Evolutionary conservation across 2,329 filamentous ascomycete genomes (phyloP).

Genomic region (Coniochaeta sp.): DNA sequence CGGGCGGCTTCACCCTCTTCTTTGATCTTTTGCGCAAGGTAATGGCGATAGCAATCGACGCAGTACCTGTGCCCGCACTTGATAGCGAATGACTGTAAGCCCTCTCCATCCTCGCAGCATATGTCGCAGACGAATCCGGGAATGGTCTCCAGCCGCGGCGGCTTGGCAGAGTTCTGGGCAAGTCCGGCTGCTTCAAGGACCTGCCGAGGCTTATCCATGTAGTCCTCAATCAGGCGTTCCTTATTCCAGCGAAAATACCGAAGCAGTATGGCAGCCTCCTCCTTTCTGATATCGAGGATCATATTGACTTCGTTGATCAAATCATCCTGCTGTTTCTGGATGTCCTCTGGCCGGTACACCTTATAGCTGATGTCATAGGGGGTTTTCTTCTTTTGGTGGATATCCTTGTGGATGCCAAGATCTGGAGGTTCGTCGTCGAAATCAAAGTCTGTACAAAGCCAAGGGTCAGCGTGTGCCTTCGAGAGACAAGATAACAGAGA

Average conservation of each 20-base stretch:
- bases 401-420: slow-evolving; percentile 49
- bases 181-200: slow-evolving; percentile 81
- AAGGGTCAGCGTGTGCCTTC: slow-evolving; percentile 2
- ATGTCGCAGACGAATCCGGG: slow-evolving; percentile 87
- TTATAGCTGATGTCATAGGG: slow-evolving; percentile 80
- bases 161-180: slow-evolving; percentile 51
- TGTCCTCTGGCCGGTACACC: slow-evolving; percentile 71
- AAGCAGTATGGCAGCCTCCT: slow-evolving; percentile 84
- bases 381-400: slow-evolving; percentile 62
- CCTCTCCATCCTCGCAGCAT: slow-evolving; percentile 81
- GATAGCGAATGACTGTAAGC: slow-evolving; percentile 80
- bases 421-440: slow-evolving; percentile 49
- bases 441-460: slow-evolving; percentile 41
- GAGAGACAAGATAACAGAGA: not conserved
- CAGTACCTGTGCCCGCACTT: slow-evolving; percentile 94
- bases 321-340: slow-evolving; percentile 75
- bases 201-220: slow-evolving; percentile 81
- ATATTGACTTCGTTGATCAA: slow-evolving; percentile 86
- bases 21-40: slow-evolving; percentile 84
- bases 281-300: slow-evolving; percentile 81
- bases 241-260: slow-evolving; percentile 94
- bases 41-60: slow-evolving; percentile 85
- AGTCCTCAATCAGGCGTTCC: slow-evolving; percentile 86
- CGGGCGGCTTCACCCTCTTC: slow-evolving; percentile 92
- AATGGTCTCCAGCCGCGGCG: slow-evolving; percentile 62